Evolutionary conservation across 805 yeast species (phyloP), one percentile per base, ranked within the genome.

Genomic region (Grigorovia jiainica): DNA sequence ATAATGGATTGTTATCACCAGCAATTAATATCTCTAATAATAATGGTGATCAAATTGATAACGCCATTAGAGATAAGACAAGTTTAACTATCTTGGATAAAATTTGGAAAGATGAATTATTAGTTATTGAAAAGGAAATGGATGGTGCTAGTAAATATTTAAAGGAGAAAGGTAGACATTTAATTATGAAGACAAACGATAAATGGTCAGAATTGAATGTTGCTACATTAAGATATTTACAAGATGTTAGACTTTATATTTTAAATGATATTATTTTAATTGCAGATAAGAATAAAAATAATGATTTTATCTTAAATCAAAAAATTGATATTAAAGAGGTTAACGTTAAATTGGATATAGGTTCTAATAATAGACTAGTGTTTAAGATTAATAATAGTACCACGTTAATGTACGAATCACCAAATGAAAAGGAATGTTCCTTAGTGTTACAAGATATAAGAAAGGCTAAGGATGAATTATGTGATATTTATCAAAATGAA

Each of bases 171-270:
- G 92, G 89, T 3, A 72, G 95, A 39, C 95, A 87, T 59, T 75
- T 87, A 2, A 64, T 86, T 16, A 73, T 78, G 8, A 92, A 87
- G 52, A 78, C 87, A 57, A 82, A 82, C 2, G 73, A 87, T 38
- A 27, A 27, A 27, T 89, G 96, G 96, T 76, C 73, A 44, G 95
- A 87, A 60, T 65, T 89, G 45, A 87, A 87, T 53, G 76, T 82
- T 2, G 87, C 92, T 0, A 86, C 95, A 10, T 78, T 86, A 75
- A 85, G 85, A 57, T 80, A 87, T 1, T 68, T 80, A 27, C 79
- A 82, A 49, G 79, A 86, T 2, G 78, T 82, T 4, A 94, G 83
- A 53, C 59, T 89, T 36, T 83, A 84, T 52, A 61, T 89, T 7
- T 66, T 89, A 50, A 87, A 82, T 55, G 97, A 89, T 59, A 70